Evolutionary conservation across 176 grass and related monocot genomes (phyloP).

Genomic region (Paspalum notatum): DNA sequence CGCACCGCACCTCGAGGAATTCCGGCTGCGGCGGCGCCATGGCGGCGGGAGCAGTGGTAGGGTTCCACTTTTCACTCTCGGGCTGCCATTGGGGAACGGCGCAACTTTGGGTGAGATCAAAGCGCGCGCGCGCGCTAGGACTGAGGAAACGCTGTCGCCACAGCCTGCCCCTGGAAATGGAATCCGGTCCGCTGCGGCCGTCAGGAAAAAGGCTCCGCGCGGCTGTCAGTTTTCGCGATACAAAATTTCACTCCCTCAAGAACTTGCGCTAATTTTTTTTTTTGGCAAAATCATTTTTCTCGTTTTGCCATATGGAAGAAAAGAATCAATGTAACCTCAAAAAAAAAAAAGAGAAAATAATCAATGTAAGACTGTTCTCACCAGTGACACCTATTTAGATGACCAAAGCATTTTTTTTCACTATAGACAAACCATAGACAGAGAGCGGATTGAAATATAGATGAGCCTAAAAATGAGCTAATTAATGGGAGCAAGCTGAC

Average conservation of each 20-base stretch:
- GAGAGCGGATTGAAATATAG: too few relatives aligned
- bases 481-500: too few relatives aligned
- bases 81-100: conserved; percentile 7
- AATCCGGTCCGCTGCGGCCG: background rate
- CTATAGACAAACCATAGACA: too few relatives aligned
- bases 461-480: too few relatives aligned
- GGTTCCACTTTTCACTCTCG: conserved; percentile 10
- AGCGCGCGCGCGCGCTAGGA: background rate
- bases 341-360: too few relatives aligned
- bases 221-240: background rate
- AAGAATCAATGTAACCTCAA: too few relatives aligned
- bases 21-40: conserved; percentile 34
- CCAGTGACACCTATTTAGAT: too few relatives aligned
- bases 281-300: background rate
- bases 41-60: conserved; percentile 23
- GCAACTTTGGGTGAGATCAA: background rate
- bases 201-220: conserved; percentile 12
- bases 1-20: conserved; percentile 46
- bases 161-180: background rate
- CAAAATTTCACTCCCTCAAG: background rate
- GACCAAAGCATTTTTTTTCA: too few relatives aligned
- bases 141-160: background rate
- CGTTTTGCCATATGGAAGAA: too few relatives aligned
- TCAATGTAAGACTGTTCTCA: too few relatives aligned
- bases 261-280: background rate